Evolutionary conservation across 345 rosid genomes (phyloP).

Genomic region (Combretum micranthum): DNA sequence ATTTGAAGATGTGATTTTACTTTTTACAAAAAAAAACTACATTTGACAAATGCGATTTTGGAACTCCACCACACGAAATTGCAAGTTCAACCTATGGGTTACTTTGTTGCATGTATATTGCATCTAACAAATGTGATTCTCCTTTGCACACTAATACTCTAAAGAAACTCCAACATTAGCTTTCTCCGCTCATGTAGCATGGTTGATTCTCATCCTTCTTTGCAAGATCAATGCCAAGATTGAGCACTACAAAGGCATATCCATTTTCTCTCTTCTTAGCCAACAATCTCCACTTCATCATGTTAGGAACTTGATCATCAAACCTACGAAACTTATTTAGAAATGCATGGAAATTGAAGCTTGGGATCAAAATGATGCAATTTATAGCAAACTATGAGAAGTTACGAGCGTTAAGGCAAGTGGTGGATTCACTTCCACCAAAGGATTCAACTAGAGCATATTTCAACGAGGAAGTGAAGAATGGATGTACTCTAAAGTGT

Average conservation of each 20-base stretch:
- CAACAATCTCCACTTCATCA: conserved; percentile 57
- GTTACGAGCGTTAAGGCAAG: conserved; percentile 46
- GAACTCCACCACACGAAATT: too few relatives aligned
- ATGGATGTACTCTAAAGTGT: too few relatives aligned
- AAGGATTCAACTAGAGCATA: conserved; percentile 27
- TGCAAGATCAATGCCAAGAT: conserved; percentile 65
- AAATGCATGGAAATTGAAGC: conserved; percentile 46
- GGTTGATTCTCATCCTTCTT: conserved; percentile 52
- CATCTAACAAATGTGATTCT: too few relatives aligned
- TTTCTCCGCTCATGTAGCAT: conserved; percentile 37
- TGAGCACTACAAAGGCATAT: conserved; percentile 41
- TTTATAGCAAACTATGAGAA: conserved; percentile 46
- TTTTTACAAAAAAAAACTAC: too few relatives aligned
- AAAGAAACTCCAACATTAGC: conserved; percentile 23
- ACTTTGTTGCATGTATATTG: too few relatives aligned
- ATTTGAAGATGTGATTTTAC: too few relatives aligned
- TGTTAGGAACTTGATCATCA: conserved; percentile 38
- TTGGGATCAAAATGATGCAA: conserved; percentile 41
- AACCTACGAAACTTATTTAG: conserved; percentile 42
- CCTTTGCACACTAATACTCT: too few relatives aligned
- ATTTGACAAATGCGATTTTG: too few relatives aligned
- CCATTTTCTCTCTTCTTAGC: conserved; percentile 54
- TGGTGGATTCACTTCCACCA: conserved; percentile 30
- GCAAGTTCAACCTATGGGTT: too few relatives aligned
- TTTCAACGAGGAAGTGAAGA: conserved; percentile 27